phyloP scores from a whole-genome alignment of 331 rosid species.

The Rhamnella rubrinervis region DNA sequence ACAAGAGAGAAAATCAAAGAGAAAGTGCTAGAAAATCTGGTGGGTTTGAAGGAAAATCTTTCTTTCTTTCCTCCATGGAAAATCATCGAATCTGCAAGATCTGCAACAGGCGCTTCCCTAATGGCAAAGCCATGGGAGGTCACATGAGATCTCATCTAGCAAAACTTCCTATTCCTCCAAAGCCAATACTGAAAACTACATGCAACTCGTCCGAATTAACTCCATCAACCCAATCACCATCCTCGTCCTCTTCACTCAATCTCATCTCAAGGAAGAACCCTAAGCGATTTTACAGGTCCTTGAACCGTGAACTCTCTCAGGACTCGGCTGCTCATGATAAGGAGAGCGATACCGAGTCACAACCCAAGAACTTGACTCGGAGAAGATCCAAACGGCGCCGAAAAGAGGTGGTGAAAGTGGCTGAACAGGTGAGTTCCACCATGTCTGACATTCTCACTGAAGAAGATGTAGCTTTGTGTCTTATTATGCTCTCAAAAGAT shows the following conservation, averaged over 20 bases:
- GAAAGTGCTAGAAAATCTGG: slow-evolving; percentile 6
- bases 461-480: slow-evolving; percentile 47
- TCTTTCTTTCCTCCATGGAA: slow-evolving; percentile 39
- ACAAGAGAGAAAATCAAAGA: background rate
- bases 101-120: slow-evolving; percentile 50
- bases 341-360: slow-evolving; percentile 21
- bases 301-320: slow-evolving; percentile 3
- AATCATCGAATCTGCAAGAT: slow-evolving; percentile 42
- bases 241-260: slow-evolving; percentile 12
- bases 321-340: slow-evolving; percentile 7
- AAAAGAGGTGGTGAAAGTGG: background rate
- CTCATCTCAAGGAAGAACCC: slow-evolving; percentile 1
- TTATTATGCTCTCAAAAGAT: slow-evolving; percentile 41
- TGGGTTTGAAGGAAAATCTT: no score
- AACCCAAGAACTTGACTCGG: slow-evolving; percentile 24
- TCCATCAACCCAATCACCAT: background rate
- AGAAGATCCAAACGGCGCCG: slow-evolving; percentile 47
- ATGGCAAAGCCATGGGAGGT: slow-evolving; percentile 68
- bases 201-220: background rate
- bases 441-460: slow-evolving; percentile 7
- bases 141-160: slow-evolving; percentile 74
- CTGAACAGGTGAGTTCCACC: slow-evolving; percentile 15
- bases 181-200: slow-evolving; percentile 1
- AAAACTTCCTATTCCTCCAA: slow-evolving; percentile 44
- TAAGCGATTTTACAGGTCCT: background rate